A percentile compares a stretch with the other conserved stretches of the same genome.
Conservation (phyloP, 306 rosid species). For the Acacia confusa region DNA sequence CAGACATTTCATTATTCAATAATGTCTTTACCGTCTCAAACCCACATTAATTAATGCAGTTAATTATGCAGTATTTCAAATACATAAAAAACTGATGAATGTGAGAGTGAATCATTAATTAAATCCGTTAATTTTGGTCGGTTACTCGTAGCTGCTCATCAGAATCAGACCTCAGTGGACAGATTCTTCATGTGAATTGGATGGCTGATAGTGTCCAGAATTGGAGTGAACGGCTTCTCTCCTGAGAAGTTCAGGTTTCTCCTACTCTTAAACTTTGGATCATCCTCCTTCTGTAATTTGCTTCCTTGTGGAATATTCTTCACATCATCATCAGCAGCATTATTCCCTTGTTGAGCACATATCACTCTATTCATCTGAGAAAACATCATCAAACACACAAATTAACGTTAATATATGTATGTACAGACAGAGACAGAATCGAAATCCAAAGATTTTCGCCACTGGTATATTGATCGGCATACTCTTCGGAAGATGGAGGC, state of each 20-base stretch:
- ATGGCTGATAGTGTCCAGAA: conserved; percentile 55
- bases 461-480: neutral
- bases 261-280: neutral
- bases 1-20: neutral
- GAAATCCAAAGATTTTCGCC: neutral
- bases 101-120: neutral
- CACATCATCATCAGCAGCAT: conserved; percentile 14
- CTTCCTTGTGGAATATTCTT: neutral
- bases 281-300: neutral
- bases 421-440: neutral
- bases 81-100: neutral
- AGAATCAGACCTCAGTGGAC: conserved; percentile 37
- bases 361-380: conserved; percentile 36
- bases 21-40: too few relatives aligned
- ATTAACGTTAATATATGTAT: neutral
- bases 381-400: neutral
- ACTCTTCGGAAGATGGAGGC: conserved; percentile 31
- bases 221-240: conserved; percentile 62
- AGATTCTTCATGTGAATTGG: conserved; percentile 67
- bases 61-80: too few relatives aligned
- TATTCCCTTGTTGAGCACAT: conserved; percentile 20
- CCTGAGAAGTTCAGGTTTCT: conserved; percentile 54
- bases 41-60: neutral
- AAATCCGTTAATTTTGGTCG: neutral
- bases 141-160: neutral